Evolutionary conservation across 768 basidiomycete species (phyloP).

Genomic region (Leccinum fibrillosum): DNA sequence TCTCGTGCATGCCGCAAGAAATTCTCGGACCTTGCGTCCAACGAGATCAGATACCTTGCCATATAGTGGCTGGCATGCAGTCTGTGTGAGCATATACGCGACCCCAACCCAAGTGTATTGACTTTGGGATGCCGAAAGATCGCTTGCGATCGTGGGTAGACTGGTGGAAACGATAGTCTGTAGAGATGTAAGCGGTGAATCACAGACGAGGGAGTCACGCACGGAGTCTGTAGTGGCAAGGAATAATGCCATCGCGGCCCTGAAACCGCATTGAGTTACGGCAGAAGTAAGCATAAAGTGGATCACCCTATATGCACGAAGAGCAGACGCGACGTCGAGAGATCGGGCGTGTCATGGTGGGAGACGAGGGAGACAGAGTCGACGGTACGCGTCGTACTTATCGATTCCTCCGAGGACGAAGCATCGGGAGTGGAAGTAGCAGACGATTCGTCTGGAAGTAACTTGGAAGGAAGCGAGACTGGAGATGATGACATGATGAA

Average conservation of each 20-base stretch:
- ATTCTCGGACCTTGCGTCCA: slow-evolving; percentile 63
- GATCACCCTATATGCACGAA: slow-evolving; percentile 67
- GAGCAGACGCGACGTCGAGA: slow-evolving; percentile 58
- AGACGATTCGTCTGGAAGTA: slow-evolving; percentile 2
- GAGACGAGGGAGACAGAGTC: slow-evolving; percentile 27
- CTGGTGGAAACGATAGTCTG: slow-evolving; percentile 78
- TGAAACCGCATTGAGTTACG: slow-evolving; percentile 29
- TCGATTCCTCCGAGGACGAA: slow-evolving; percentile 20
- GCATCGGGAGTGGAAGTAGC: slow-evolving; percentile 5
- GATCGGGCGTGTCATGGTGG: slow-evolving; percentile 16
- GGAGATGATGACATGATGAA: slow-evolving; percentile 17
- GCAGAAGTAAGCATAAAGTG: not conserved
- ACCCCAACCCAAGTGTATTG: slow-evolving; percentile 88
- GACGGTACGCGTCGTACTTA: slow-evolving; percentile 11
- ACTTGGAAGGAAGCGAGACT: slow-evolving; percentile 5
- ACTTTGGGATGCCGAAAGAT: slow-evolving; percentile 61
- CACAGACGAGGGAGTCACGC: slow-evolving; percentile 24
- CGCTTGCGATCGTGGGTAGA: slow-evolving; percentile 73
- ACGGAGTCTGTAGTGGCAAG: slow-evolving; percentile 87
- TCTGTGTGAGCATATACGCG: slow-evolving; percentile 83
- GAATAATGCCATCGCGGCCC: slow-evolving; percentile 77
- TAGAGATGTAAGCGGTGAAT: slow-evolving; percentile 6
- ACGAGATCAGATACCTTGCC: slow-evolving; percentile 76
- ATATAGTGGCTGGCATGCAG: slow-evolving; percentile 80
- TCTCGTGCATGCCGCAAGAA: slow-evolving; percentile 5